Evolutionary conservation across 169 alveolate genomes (phyloP), one percentile per base, ranked within the genome.

Genomic region (Plasmodium malariae): DNA sequence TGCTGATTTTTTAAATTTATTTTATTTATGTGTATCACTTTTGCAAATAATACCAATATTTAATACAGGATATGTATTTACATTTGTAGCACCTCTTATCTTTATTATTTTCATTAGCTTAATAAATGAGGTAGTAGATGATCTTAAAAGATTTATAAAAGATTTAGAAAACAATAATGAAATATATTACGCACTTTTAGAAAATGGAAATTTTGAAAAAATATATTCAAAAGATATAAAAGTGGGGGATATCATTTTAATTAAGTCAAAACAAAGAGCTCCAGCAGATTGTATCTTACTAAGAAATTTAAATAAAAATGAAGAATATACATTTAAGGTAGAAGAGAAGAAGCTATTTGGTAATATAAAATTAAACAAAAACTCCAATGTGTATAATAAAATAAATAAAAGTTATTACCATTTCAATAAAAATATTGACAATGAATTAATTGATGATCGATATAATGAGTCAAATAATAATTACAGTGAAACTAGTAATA

Each of bases 281-380:
- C 99, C 99, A 2, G 99, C 99, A 6, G 99, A 99, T 92, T 88
- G 98, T 76, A 88, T 99, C 3, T 89, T 98, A 17, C 89, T 98
- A 40, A 91, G 95, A 51, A 97, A 78, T 49, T 99, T 37, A 94
- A 95, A 43, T 96, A 95, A 78, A 69, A 91, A 60, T 69, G 91
- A 26, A 96, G 93, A 55, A 86, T 65, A 69, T 34, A 73, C 49
- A 45, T 68, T 69, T 78, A 87, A 68, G 30, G 63, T 60, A 4
- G 87, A 87, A 40, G 74, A 73, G 19, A 69, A 76, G 54, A 87
- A 43, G 65, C 51, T 37, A 6, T 87, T 76, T 40, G 48, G 65
- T 5, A 32, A 14, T 48, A 36, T 85, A 21, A 62, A 51, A 63
- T 45, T 26, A 59, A 78, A 78, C 32, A 78, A 63, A 63, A 78